These are phyloP conservation scores for Lodderomyces pseudojiufengensis DNA, from an alignment of 1,139 yeast species.

Conservation along the genomic window DNA sequence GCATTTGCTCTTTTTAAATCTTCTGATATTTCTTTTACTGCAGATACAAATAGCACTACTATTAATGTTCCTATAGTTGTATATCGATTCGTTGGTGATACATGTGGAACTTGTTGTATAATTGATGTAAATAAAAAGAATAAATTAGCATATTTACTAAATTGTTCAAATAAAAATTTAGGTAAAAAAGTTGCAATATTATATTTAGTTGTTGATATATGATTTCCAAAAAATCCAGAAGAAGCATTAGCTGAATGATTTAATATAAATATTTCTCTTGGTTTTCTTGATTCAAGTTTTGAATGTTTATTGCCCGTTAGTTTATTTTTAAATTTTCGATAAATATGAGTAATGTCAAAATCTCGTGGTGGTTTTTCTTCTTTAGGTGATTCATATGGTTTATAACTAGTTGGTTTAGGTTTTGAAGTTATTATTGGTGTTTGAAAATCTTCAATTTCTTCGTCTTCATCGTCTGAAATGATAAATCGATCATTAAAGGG, in stretches of 20 bases:
- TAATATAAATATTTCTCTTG: constrained; percentile 71
- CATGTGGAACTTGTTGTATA: constrained; percentile 96
- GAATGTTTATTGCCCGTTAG: constrained; percentile 5
- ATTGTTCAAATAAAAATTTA: constrained; percentile 92
- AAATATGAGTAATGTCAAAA: constrained; percentile 59
- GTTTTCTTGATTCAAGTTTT: constrained; percentile 21
- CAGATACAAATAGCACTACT: constrained; percentile 84
- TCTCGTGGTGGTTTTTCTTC: constrained; percentile 19
- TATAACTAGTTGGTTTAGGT: background rate
- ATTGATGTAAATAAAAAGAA: constrained; percentile 89
- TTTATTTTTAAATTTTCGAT: constrained; percentile 14
- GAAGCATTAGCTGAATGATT: constrained; percentile 52
- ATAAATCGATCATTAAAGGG: constrained; percentile 27
- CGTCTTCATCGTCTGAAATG: constrained; percentile 32
- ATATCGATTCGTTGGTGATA: constrained; percentile 92
- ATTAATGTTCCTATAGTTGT: constrained; percentile 91
- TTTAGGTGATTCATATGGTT: background rate
- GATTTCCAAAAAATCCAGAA: constrained; percentile 70
- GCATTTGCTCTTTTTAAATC: constrained; percentile 87
- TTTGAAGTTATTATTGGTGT: background rate
- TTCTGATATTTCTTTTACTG: constrained; percentile 85
- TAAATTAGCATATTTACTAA: constrained; percentile 93
- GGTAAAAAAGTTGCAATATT: constrained; percentile 92
- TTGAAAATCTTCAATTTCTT: constrained; percentile 6
- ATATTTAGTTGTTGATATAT: constrained; percentile 95